A percentile compares a stretch with the other conserved stretches of the same genome.
Conservation (phyloP, 495 filamentous ascomycete species). For the Penicillium canariense region DNA sequence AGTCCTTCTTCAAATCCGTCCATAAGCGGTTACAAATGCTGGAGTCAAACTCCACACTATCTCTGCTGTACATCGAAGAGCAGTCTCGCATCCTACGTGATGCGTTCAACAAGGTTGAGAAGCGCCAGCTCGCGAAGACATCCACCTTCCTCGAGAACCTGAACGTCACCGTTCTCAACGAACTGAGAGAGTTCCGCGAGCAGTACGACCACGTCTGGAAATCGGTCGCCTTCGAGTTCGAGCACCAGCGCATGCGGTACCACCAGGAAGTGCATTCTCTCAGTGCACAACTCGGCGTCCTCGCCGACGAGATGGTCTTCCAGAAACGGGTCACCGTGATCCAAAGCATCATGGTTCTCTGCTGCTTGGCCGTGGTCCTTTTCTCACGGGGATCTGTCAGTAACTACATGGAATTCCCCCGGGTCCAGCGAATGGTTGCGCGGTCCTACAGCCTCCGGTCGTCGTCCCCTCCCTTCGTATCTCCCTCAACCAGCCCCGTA, state of each 20-base stretch:
- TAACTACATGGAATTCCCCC: constrained; percentile 54
- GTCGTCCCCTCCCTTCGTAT: constrained; percentile 42
- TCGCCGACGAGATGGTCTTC: constrained; percentile 93
- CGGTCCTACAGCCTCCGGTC: constrained; percentile 46
- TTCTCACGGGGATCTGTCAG: constrained; percentile 57
- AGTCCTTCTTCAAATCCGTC: constrained; percentile 95
- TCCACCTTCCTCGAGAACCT: constrained; percentile 76
- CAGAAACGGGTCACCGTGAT: constrained; percentile 93
- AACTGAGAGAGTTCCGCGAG: constrained; percentile 73
- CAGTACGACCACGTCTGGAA: constrained; percentile 98
- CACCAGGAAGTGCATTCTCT: constrained; percentile 78
- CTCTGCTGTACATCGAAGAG: constrained; percentile 93
- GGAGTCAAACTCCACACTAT: constrained; percentile 88
- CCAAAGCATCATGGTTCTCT: constrained; percentile 80
- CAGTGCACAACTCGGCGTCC: constrained; percentile 73
- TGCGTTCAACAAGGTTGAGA: constrained; percentile 87
- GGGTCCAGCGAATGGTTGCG: constrained; percentile 56
- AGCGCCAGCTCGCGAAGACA: constrained; percentile 80
- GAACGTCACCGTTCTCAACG: constrained; percentile 82
- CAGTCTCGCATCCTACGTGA: constrained; percentile 90
- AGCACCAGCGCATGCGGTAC: constrained; percentile 77
- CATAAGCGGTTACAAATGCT: constrained; percentile 88
- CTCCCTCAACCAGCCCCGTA: constrained; percentile 45
- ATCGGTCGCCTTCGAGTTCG: constrained; percentile 86
- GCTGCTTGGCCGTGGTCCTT: constrained; percentile 83